A percentile compares a stretch with the other conserved stretches of the same genome.
phyloP scores from a whole-genome alignment of 805 yeast species.

The Ogataea naganishii region DNA sequence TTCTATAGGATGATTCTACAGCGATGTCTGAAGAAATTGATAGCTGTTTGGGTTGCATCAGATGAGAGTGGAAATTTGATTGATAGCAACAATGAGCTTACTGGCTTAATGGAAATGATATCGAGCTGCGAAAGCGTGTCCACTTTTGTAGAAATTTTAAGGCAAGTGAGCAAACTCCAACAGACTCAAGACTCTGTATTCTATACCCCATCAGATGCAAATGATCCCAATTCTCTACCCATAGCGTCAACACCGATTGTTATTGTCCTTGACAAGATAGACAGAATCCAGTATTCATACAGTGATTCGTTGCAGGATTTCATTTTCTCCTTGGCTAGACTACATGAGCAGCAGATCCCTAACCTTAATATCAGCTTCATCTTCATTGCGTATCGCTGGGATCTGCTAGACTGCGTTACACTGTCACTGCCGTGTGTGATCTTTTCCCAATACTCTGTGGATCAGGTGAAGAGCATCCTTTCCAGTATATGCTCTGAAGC shows the following conservation, averaged over 20 bases:
- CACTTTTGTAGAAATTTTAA: conserved; percentile 31
- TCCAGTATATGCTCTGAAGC: too few relatives aligned
- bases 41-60: conserved; percentile 9
- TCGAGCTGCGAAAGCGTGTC: conserved; percentile 31
- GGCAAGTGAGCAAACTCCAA: conserved; percentile 20
- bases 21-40: conserved; percentile 26
- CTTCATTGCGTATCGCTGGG: conserved; percentile 31
- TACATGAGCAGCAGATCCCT: conserved; percentile 32
- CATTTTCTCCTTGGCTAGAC: conserved; percentile 28
- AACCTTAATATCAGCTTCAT: conserved; percentile 26
- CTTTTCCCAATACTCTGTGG: conserved; percentile 29
- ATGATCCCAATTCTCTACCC: conserved; percentile 10
- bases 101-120: conserved; percentile 21
- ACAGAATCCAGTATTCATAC: conserved; percentile 28
- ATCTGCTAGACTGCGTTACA: conserved; percentile 28
- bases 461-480: conserved; percentile 29
- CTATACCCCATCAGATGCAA: background rate
- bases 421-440: conserved; percentile 30
- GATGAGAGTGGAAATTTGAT: background rate
- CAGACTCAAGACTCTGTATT: background rate
- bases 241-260: conserved; percentile 30
- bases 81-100: conserved; percentile 23
- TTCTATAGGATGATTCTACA: conserved; percentile 32
- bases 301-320: conserved; percentile 21
- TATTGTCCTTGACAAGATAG: conserved; percentile 39